Evolutionary conservation across 1,284 basidiomycete species (phyloP), one percentile per base, ranked within the genome.

Genomic region (Agaricales sp.): DNA sequence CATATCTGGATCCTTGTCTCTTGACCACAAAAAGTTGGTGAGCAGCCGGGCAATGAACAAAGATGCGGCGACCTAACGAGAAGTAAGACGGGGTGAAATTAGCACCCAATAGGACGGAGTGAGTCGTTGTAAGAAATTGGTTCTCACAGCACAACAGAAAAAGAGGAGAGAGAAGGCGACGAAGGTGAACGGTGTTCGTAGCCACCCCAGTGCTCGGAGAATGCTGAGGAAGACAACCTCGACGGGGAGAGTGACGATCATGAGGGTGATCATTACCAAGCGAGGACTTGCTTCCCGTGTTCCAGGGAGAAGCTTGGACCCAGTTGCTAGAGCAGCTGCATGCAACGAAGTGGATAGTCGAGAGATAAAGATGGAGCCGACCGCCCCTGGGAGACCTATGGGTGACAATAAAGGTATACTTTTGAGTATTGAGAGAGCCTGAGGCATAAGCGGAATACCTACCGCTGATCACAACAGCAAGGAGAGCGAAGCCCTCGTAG

Each of bases 311-410:
- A 45, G 53, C 43, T 44, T 43, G 43, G 49, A 54, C n/a, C 55
- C 51, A 45, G 54, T 55, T 14, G 51, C 53, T 14, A 67, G 54
- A n/a, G 72, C 67, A 0, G 76, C 70, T 2, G 81, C 77, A 52
- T 95, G 92, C 19, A 94, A 70, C 0, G 82, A 72, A 0, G 94
- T 98, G 0, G 91, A 93, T 2, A 96, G 74, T 4, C 95, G 78
- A 1, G 93, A 96, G 19, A 93, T 85, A 56, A 94, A 87, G 57
- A 99, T 92, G 6, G 92, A 84, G 4, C 93, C 93, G 2, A 93
- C 86, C 21, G 86, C 84, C 12, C 94, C 92, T 0, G 89, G 87
- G 4, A 96, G 67, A 50, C 89, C 88, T 82, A 54, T 25, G 8
- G n/a, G 22, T 22, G 44, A 30, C 26, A 14, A 30, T 30, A 14